A percentile compares a stretch with the other conserved stretches of the same genome.
Evolutionary conservation across 116 monocot species (phyloP).

Genomic region (Posidonia oceanica): DNA sequence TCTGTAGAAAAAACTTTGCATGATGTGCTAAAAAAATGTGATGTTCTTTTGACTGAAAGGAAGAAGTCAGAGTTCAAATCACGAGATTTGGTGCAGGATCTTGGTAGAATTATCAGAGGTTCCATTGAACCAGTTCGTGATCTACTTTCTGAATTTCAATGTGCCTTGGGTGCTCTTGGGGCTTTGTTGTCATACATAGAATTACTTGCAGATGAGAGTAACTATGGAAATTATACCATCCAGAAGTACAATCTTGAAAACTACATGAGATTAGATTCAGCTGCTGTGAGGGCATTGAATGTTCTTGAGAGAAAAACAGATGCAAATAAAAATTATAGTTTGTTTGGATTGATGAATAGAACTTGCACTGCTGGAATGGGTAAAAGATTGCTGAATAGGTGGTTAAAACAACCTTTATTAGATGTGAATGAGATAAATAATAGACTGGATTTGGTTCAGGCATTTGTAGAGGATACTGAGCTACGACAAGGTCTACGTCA

Average conservation of each 20-base stretch:
- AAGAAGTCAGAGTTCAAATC: constrained; percentile 94
- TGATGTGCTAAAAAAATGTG: constrained; percentile 58
- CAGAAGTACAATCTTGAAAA: constrained; percentile 69
- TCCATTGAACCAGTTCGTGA: constrained; percentile 81
- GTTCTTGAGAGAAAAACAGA: constrained; percentile 86
- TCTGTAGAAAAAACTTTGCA: constrained; percentile 42
- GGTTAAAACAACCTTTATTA: constrained; percentile 93
- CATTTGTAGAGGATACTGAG: constrained; percentile 82
- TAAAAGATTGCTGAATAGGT: constrained; percentile 78
- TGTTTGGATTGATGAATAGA: constrained; percentile 95
- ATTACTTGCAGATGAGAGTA: constrained; percentile 72
- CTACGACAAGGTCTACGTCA: constrained; percentile 68
- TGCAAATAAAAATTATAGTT: constrained; percentile 91
- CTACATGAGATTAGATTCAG: constrained; percentile 96
- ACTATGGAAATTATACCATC: constrained; percentile 79
- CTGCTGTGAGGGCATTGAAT: constrained; percentile 89
- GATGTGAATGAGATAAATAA: constrained; percentile 66
- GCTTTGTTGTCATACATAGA: constrained; percentile 77
- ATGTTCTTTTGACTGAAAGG: constrained; percentile 73
- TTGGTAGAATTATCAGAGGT: constrained; percentile 76
- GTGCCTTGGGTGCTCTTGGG: constrained; percentile 71
- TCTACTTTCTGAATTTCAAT: constrained; percentile 71
- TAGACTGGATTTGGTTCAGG: constrained; percentile 84
- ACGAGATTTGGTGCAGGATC: constrained; percentile 85
- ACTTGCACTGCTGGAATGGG: constrained; percentile 99